Conservation (phyloP, 352 stramenopile genomes). For the Phytophthora sp. region DNA sequence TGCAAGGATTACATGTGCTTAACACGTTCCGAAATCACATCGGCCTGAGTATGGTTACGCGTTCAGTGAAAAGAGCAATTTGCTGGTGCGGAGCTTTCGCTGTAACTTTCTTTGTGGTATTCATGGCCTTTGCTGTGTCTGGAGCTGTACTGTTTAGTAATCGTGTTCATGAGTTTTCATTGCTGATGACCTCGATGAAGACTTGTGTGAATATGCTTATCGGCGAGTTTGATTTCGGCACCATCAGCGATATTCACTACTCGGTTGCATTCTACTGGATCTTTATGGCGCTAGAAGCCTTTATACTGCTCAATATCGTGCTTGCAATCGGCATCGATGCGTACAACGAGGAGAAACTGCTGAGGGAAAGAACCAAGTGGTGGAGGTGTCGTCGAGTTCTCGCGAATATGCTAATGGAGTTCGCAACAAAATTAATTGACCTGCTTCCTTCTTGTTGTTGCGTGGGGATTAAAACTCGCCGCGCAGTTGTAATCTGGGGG, state of each 20-base stretch:
- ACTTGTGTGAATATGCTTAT: slow-evolving; percentile 50
- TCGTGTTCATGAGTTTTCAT: neutral
- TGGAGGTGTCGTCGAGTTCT: slow-evolving; percentile 13
- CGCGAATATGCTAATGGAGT: slow-evolving; percentile 1
- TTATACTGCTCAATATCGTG: slow-evolving; percentile 75
- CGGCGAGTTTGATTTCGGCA: slow-evolving; percentile 54
- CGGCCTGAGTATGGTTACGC: slow-evolving; percentile 28
- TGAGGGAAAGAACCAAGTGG: slow-evolving; percentile 29
- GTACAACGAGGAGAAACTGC: slow-evolving; percentile 43
- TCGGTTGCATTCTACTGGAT: slow-evolving; percentile 66
- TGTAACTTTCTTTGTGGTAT: neutral
- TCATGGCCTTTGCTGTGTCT: neutral
- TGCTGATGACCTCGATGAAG: neutral
- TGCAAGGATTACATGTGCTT: slow-evolving; percentile 42
- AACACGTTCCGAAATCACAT: slow-evolving; percentile 57
- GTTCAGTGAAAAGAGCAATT: neutral
- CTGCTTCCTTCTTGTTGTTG: neutral
- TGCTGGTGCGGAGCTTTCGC: neutral
- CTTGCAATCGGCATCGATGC: slow-evolving; percentile 68
- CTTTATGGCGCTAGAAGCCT: slow-evolving; percentile 60
- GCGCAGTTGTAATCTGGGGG: neutral
- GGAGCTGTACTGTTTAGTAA: neutral
- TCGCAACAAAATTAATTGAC: neutral
- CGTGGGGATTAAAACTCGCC: neutral
- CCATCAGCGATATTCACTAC: slow-evolving; percentile 30